A percentile compares a stretch with the other conserved stretches of the same genome.
phyloP scores from a whole-genome alignment of 371 early-diverging fungal genomes.

The Dentiscutata heterogama region DNA sequence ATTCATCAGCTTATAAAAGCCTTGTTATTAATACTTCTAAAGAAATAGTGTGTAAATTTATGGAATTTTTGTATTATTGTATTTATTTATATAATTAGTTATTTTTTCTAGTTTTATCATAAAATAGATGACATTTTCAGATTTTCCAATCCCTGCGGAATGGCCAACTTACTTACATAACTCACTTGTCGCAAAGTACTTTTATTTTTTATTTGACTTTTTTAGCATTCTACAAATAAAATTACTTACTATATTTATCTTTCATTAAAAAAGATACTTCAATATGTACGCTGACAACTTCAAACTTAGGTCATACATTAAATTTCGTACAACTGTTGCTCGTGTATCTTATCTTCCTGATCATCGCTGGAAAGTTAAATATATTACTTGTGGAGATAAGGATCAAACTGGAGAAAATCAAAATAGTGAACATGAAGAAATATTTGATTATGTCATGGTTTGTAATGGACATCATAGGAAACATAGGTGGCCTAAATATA shows the following conservation, averaged over 20 bases:
- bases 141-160: constrained; percentile 62
- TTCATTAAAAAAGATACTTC: constrained; percentile 45
- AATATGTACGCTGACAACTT: constrained; percentile 60
- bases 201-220: neutral
- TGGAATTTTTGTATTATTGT: neutral
- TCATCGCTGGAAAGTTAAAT: constrained; percentile 58
- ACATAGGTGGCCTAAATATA: constrained; percentile 61
- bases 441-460: constrained; percentile 45
- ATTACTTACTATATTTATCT: too few relatives aligned
- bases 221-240: neutral
- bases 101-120: neutral
- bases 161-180: constrained; percentile 66
- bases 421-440: constrained; percentile 50
- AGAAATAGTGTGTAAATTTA: constrained; percentile 39
- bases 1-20: constrained; percentile 62
- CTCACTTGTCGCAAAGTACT: constrained; percentile 55
- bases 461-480: constrained; percentile 64
- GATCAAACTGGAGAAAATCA: neutral
- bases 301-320: constrained; percentile 45
- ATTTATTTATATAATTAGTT: neutral
- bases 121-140: constrained; percentile 52
- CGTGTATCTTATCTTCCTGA: constrained; percentile 54
- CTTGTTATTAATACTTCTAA: constrained; percentile 64
- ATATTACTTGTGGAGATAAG: constrained; percentile 20
- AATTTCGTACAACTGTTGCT: constrained; percentile 52